Evolutionary conservation across 2,329 filamentous ascomycete genomes (phyloP).

Genomic region (Colletotrichum plurivorum): DNA sequence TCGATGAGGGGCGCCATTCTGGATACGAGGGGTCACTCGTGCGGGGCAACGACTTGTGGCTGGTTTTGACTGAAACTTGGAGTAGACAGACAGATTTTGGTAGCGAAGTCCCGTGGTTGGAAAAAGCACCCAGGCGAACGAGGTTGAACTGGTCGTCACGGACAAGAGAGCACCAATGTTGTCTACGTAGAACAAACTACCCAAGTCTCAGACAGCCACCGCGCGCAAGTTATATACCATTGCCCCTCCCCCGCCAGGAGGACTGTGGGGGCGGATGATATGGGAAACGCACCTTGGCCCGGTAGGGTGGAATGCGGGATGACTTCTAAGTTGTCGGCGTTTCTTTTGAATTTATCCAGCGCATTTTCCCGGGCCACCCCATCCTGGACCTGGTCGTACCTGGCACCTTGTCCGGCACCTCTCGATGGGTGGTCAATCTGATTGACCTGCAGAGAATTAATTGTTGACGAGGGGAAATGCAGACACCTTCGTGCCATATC

Average conservation of each 20-base stretch:
- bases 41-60: not conserved
- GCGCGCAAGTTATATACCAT: constrained; percentile 16
- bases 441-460: not conserved
- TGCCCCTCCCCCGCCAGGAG: constrained; percentile 11
- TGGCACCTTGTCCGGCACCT: not conserved
- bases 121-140: too few relatives aligned
- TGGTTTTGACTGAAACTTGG: too few relatives aligned
- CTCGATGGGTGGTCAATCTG: not conserved
- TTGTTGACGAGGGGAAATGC: not conserved
- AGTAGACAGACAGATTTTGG: too few relatives aligned
- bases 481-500: too few relatives aligned
- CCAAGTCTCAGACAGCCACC: not conserved
- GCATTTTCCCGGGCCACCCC: constrained; percentile 42
- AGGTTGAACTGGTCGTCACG: too few relatives aligned
- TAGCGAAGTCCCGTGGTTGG: too few relatives aligned
- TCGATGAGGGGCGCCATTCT: constrained; percentile 74
- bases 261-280: constrained; percentile 24
- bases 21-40: not conserved
- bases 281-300: constrained; percentile 20
- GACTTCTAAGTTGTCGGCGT: constrained; percentile 26
- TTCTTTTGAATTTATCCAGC: constrained; percentile 41
- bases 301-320: constrained; percentile 39
- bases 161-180: too few relatives aligned
- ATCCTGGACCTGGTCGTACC: constrained; percentile 7
- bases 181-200: not conserved